phyloP scores from a whole-genome alignment of 2,329 filamentous ascomycete genomes.

The Aspergillus ibericus region DNA sequence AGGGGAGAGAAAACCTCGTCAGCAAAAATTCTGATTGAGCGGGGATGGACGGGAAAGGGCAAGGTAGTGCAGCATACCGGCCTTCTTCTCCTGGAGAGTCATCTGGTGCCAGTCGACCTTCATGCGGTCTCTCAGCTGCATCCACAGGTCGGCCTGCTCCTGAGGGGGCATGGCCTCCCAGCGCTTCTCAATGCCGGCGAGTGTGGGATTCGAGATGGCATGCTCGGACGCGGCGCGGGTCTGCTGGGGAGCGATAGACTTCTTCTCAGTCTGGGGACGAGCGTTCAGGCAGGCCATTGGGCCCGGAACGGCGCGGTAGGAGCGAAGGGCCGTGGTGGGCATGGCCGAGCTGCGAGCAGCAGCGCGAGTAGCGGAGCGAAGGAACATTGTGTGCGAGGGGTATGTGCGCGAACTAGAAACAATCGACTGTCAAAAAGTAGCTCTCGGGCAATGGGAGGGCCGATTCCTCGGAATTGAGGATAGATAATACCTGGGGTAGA shows the following conservation, averaged over 20 bases:
- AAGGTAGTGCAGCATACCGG: conserved; percentile 68
- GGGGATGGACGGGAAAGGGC: background rate
- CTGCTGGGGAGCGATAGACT: conserved; percentile 49
- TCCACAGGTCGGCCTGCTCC: conserved; percentile 99
- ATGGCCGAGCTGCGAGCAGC: conserved; percentile 44
- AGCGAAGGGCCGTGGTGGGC: conserved; percentile 36
- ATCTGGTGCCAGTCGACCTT: conserved; percentile 96
- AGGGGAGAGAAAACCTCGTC: conserved; percentile 17
- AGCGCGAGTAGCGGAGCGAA: conserved; percentile 48
- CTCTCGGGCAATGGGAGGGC: conserved; percentile 19
- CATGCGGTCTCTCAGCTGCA: conserved; percentile 97
- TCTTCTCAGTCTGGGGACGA: conserved; percentile 33
- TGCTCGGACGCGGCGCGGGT: conserved; percentile 67
- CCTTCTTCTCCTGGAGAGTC: conserved; percentile 97
- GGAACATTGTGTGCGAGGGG: conserved; percentile 47
- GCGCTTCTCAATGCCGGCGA: conserved; percentile 98
- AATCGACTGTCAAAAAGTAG: conserved; percentile 26
- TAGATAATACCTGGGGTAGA: conserved; percentile 23
- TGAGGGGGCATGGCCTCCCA: conserved; percentile 98
- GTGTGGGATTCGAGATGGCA: conserved; percentile 95
- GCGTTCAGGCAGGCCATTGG: conserved; percentile 41
- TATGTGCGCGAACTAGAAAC: conserved; percentile 29
- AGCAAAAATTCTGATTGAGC: conserved; percentile 25
- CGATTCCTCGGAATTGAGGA: conserved; percentile 28
- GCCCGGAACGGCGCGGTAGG: conserved; percentile 29